Evolutionary conservation across 306 rosid genomes (phyloP), one percentile per base, ranked within the genome.

Genomic region (Dryas drummondii): DNA sequence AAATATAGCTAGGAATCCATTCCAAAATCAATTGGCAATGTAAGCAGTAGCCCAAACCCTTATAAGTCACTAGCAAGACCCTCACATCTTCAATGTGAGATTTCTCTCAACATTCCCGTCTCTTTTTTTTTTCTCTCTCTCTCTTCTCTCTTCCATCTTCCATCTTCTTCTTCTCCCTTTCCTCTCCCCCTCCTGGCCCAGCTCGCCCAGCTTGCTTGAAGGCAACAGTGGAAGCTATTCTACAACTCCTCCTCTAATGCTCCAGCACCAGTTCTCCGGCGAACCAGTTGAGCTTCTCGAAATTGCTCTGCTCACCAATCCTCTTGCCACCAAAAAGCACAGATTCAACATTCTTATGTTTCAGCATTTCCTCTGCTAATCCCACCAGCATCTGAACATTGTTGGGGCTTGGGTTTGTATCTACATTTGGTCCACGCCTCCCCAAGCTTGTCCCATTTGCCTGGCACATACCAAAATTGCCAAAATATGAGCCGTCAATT

Each of bases 191-290:
- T 0, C 22, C 22, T 22, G 0, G 22, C 22, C 22, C 22, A 22
- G 22, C 22, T 22, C 22, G 0, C 22, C 22, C 80, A 73, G 98
- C 93, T 88, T 96, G 98, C 89, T 96, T 96, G 89, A 92, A 90
- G 81, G 96, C 99, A 87, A 96, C 99, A 89, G 98, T 96, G 91
- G 99, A 98, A 83, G 99, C 99, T 85, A 96, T 96, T 80, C 99
- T 88, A 91, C 98, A 96, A 89, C 97, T 88, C 97, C 99, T 88
- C 94, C 98, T 92, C 96, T 90, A 96, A 85, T 92, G 99, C 83
- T 96, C 99, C 76, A 84, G 87, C 70, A 96, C 97, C 72, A 96
- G 89, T 80, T 96, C 99, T 75, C 92, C 99, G 2, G 99, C 99
- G 64, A 96, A 89, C 99, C 99, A 96, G 72, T 96, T 97, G 9